These are phyloP conservation scores for Pilasporangium apinafurcum DNA, from an alignment of 352 stramenopile genomes.

Conservation along the genomic window DNA sequence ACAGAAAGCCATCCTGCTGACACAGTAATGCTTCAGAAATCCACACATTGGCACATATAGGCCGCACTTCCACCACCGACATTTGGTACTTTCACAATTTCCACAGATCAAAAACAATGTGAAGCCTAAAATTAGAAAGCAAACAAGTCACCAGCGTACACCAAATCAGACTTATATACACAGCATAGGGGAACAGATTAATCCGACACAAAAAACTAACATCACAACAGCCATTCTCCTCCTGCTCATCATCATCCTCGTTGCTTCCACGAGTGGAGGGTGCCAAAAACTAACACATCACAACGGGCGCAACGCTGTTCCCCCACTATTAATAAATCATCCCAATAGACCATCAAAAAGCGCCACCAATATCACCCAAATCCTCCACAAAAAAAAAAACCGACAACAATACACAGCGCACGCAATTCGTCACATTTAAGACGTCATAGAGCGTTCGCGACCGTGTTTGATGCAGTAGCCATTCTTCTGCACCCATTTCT, in stretches of 20 bases:
- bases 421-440: conserved; percentile 19
- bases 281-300: too few relatives aligned
- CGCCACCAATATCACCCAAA: background rate
- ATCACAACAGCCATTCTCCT: background rate
- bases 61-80: conserved; percentile 19
- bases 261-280: too few relatives aligned
- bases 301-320: background rate
- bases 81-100: background rate
- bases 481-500: conserved; percentile 89
- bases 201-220: background rate
- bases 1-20: conserved; percentile 29
- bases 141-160: too few relatives aligned
- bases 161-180: background rate
- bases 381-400: conserved; percentile 5
- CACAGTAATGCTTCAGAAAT: conserved; percentile 15
- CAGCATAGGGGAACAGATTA: background rate
- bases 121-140: too few relatives aligned
- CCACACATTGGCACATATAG: conserved; percentile 33
- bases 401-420: background rate
- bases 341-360: conserved; percentile 1
- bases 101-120: too few relatives aligned
- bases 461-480: conserved; percentile 88
- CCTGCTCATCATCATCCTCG: background rate
- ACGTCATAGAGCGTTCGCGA: conserved; percentile 59
- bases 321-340: conserved; percentile 9